These are phyloP conservation scores for Stevia rebaudiana DNA, from an alignment of 140 eudicot genomes.

Conservation along the genomic window DNA sequence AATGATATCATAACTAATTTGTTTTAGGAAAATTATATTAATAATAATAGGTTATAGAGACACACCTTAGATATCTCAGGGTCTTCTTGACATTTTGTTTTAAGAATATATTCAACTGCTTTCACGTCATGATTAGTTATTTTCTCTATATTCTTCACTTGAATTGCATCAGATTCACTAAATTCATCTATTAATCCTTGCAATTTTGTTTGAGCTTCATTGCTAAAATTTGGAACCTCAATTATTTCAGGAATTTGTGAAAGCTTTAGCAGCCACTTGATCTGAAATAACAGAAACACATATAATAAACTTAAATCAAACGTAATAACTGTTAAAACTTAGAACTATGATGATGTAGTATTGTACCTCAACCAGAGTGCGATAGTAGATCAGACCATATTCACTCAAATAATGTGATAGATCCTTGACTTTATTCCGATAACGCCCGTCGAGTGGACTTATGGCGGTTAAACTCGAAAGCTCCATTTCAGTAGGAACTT, in stretches of 20 bases:
- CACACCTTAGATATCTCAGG: slow-evolving; percentile 74
- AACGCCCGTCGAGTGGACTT: slow-evolving; percentile 81
- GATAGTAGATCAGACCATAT: slow-evolving; percentile 65
- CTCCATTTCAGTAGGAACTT: slow-evolving; percentile 34
- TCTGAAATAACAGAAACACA: slow-evolving; percentile 28
- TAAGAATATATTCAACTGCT: slow-evolving; percentile 93
- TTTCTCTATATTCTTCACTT: slow-evolving; percentile 87
- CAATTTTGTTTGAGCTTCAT: slow-evolving; percentile 54
- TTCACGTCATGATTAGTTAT: slow-evolving; percentile 95
- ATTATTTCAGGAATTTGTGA: slow-evolving; percentile 67
- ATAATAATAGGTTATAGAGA: too few species aligned
- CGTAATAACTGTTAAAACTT: neutral
- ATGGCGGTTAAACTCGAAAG: slow-evolving; percentile 67
- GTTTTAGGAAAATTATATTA: neutral
- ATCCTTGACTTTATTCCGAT: slow-evolving; percentile 67
- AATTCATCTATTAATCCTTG: slow-evolving; percentile 61
- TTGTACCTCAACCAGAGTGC: slow-evolving; percentile 79
- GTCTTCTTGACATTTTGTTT: slow-evolving; percentile 75
- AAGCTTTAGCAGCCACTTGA: slow-evolving; percentile 80
- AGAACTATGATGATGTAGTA: too few species aligned
- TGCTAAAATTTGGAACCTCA: slow-evolving; percentile 84
- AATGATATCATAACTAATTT: too few species aligned
- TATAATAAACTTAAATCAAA: neutral
- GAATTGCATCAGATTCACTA: slow-evolving; percentile 58
- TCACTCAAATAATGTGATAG: slow-evolving; percentile 75